Conservation (phyloP, 306 rosid genomes). For the Erythrophleum fordii region DNA sequence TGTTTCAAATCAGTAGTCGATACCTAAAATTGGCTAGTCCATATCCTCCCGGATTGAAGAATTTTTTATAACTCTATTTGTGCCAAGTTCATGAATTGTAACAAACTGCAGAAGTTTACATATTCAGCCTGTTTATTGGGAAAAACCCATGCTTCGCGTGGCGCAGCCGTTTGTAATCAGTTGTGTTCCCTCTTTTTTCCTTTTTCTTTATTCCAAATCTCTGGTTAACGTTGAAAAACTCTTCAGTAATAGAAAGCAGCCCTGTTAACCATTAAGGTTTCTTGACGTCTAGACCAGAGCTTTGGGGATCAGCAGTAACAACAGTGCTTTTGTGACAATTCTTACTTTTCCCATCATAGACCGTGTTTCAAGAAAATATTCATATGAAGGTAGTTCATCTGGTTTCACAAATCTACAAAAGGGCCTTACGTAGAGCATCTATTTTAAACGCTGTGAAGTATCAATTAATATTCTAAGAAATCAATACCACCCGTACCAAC, state of each 20-base stretch:
- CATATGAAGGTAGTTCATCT: too few species aligned
- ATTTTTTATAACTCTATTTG: background rate
- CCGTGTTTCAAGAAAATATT: background rate
- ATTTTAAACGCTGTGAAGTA: background rate
- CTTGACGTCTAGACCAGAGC: background rate
- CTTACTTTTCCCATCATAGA: background rate
- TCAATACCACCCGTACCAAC: background rate
- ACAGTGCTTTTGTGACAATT: background rate
- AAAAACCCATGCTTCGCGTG: constrained; percentile 1
- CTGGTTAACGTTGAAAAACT: constrained; percentile 20
- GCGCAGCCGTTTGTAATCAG: constrained; percentile 28
- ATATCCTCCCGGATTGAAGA: constrained; percentile 26
- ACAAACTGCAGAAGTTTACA: background rate
- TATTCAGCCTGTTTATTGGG: constrained; percentile 7
- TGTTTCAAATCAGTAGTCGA: constrained; percentile 31
- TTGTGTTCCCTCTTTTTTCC: constrained; percentile 6
- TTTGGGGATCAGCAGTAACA: background rate
- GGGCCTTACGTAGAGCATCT: background rate
- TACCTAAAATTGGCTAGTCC: constrained; percentile 18
- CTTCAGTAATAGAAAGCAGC: background rate
- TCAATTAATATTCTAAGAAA: background rate
- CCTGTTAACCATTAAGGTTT: background rate
- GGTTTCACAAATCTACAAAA: background rate
- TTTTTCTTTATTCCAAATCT: background rate
- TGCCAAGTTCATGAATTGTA: constrained; percentile 18